phyloP scores from a whole-genome alignment of 257 asterid species.

The Fraxinus quadrangulata region DNA sequence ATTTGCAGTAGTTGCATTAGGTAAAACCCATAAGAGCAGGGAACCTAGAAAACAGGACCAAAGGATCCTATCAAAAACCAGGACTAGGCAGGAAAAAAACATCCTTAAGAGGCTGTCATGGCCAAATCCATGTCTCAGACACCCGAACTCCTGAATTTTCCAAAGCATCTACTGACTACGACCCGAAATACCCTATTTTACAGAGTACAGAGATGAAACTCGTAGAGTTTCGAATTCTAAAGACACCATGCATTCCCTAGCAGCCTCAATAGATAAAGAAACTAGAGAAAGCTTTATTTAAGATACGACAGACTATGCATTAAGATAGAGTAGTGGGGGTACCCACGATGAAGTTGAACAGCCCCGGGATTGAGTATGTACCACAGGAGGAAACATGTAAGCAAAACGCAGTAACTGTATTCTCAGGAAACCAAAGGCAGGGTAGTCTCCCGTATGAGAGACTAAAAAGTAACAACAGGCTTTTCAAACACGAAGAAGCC shows the following conservation, averaged over 20 bases:
- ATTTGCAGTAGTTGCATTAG: constrained; percentile 21
- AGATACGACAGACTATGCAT: constrained; percentile 7
- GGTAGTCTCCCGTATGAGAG: constrained; percentile 31
- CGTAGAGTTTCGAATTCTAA: not conserved
- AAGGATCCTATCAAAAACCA: constrained; percentile 48
- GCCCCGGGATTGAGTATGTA: constrained; percentile 9
- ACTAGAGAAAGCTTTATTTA: constrained; percentile 31
- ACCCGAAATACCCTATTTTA: not conserved
- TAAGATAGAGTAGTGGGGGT: not conserved
- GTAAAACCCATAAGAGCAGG: constrained; percentile 36
- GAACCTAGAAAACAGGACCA: constrained; percentile 44
- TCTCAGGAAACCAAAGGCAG: constrained; percentile 45
- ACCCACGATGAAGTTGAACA: not conserved
- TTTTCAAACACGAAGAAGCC: constrained; percentile 46
- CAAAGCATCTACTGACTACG: constrained; percentile 24
- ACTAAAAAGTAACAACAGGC: constrained; percentile 47
- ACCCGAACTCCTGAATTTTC: constrained; percentile 30
- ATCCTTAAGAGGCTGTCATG: constrained; percentile 34
- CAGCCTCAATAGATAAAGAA: not conserved
- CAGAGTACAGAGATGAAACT: constrained; percentile 7
- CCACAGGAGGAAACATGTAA: constrained; percentile 25
- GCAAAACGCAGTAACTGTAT: constrained; percentile 35
- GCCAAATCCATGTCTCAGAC: constrained; percentile 43
- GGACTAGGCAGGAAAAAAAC: constrained; percentile 38
- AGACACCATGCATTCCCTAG: constrained; percentile 1